Base-by-base conservation (phyloP, 352 stramenopile genomes). In the Pythium vanterpoolii region DNA sequence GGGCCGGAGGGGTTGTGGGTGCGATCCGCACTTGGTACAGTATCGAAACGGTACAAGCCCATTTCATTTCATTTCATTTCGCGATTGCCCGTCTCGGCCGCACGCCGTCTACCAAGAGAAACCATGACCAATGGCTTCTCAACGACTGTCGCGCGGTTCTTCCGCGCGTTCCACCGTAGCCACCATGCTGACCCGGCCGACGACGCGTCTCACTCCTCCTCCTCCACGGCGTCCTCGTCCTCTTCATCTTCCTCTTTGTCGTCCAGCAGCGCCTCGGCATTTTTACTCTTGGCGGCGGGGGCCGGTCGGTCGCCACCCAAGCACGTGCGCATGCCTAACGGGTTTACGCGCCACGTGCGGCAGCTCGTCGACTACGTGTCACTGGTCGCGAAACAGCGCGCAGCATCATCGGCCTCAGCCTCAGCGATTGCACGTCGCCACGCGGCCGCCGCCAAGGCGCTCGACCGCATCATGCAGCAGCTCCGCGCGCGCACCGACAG, bases 311-410 rank as follows among this genome's bases (percentile, higher is more conserved):
- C 53, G 30, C 16, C 47, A 18, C 56, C 63, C 27, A 50, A 65
- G 19, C 39, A 26, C 24, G 30, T 56, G 31, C 28, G 28, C 4
- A 19, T 71, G 23, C 64, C 64, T 11, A 60, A 46, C 24, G 57
- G 45, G 18, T 62, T 71, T 43, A 55, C 53, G 26, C 64, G 64
- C 36, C 64, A 66, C 33, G 64, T 66, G 39, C 64, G 64, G 30
- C 51, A 63, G 46, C 39, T 71, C 46, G 64, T 66, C 26, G 58
- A 71, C 34, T 56, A 66, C 26, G 56, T 66, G 3, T 51, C 51
- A 24, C 34, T 47, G 38, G 42, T 70, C 30, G 36, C 21, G 21
- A 71, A 63, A 34, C 46, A 45, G 18, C 39, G 42, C 34, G 33
- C 43, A 19, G 18, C 51, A 3, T 30, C 40, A 5, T 1, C 33